These are phyloP conservation scores for Musa acuminata DNA, from an alignment of 176 grass and related monocot species.

Conservation along the genomic window DNA sequence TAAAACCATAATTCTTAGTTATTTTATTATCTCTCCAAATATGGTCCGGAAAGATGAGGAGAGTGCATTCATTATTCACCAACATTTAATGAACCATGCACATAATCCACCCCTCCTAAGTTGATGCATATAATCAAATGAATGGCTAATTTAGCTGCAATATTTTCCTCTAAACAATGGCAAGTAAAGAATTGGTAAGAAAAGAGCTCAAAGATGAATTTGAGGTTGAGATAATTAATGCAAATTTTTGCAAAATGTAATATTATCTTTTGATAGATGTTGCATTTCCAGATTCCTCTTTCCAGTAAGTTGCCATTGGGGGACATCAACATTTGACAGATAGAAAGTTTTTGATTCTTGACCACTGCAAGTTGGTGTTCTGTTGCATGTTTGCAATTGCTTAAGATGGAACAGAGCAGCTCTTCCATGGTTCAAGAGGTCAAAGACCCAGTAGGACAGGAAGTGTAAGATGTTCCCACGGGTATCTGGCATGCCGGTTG, in stretches of 20 bases:
- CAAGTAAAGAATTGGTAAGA: too few relatives aligned
- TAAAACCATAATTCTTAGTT: too few relatives aligned
- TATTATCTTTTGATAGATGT: background rate
- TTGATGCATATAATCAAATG: too few relatives aligned
- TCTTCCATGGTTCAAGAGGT: background rate
- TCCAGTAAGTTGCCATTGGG: background rate
- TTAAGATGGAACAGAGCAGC: background rate
- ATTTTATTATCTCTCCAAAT: too few relatives aligned
- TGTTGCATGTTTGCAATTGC: too few relatives aligned
- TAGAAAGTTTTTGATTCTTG: background rate
- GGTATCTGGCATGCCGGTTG: background rate
- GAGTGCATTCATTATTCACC: too few relatives aligned
- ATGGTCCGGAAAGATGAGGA: too few relatives aligned
- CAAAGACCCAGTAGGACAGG: background rate
- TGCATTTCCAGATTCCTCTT: background rate
- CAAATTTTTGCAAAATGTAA: background rate
- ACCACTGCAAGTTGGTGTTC: background rate
- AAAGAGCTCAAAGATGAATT: too few relatives aligned
- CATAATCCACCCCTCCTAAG: too few relatives aligned
- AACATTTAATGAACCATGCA: too few relatives aligned
- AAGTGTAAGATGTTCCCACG: background rate
- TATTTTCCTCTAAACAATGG: too few relatives aligned
- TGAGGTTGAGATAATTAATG: background rate
- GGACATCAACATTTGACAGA: background rate
- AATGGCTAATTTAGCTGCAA: too few relatives aligned